Conservation (phyloP, 129 eudicot species). For the Flaveria linearis region DNA sequence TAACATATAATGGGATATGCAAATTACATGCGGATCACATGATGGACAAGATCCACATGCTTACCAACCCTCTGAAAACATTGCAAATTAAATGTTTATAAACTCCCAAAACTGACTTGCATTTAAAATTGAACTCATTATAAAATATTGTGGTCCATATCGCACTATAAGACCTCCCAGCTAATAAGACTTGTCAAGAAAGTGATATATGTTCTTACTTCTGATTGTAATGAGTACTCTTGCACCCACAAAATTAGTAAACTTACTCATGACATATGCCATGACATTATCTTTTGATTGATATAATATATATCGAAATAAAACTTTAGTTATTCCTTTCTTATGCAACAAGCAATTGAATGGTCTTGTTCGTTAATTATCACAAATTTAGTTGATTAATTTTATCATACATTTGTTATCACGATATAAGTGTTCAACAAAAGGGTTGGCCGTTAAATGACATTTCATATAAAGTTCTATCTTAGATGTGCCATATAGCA, state of each 20-base stretch:
- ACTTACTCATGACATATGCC: slow-evolving; percentile 15
- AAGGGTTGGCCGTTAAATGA: too few relatives aligned
- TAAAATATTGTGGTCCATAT: slow-evolving; percentile 4
- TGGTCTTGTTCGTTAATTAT: not conserved
- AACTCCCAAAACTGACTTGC: not conserved
- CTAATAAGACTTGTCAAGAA: slow-evolving; percentile 23
- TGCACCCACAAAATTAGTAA: not conserved
- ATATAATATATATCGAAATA: not conserved
- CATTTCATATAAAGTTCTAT: too few relatives aligned
- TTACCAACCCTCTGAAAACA: not conserved
- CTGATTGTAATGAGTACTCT: not conserved
- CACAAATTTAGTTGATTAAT: not conserved
- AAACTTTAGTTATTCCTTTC: not conserved
- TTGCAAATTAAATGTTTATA: not conserved
- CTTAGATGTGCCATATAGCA: too few relatives aligned
- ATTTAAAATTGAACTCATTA: not conserved
- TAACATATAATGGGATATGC: not conserved
- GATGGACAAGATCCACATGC: not conserved
- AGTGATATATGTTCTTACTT: slow-evolving; percentile 20
- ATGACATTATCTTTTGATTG: not conserved
- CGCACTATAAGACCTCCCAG: not conserved
- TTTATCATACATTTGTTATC: not conserved
- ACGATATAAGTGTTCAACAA: not conserved
- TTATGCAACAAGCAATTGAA: not conserved
- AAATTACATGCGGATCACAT: not conserved